phyloP scores from a whole-genome alignment of 1,284 basidiomycete species.

The Neolentinus lepideus region DNA sequence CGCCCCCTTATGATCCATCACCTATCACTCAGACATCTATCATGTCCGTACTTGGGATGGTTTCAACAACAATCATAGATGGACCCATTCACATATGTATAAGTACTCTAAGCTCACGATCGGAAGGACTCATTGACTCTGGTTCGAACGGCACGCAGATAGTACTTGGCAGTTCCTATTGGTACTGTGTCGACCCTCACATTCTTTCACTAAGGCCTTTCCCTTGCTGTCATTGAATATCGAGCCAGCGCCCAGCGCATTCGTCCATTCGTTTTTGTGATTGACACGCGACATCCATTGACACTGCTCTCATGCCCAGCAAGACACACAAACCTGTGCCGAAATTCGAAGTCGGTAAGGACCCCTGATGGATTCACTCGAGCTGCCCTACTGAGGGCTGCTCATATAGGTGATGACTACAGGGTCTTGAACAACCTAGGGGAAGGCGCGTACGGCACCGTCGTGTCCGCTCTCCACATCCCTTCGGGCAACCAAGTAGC shows the following conservation, averaged over 20 bases:
- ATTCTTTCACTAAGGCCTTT: neutral
- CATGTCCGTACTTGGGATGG: neutral
- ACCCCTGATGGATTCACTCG: conserved; percentile 1
- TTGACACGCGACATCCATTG: neutral
- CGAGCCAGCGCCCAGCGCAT: too few relatives aligned
- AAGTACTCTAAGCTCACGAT: neutral
- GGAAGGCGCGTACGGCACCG: conserved; percentile 75
- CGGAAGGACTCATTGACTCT: neutral
- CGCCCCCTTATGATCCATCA: neutral
- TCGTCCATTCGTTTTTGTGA: neutral
- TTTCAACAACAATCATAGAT: neutral
- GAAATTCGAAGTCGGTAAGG: conserved; percentile 60
- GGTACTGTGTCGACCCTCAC: too few relatives aligned
- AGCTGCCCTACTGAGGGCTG: conserved; percentile 4
- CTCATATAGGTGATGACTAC: conserved; percentile 60
- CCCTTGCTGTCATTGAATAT: neutral
- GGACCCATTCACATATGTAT: neutral
- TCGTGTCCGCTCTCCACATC: conserved; percentile 60
- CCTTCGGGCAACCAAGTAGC: conserved; percentile 63
- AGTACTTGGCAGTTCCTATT: too few relatives aligned
- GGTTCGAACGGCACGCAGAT: too few relatives aligned
- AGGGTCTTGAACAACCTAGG: conserved; percentile 67
- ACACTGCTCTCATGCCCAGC: neutral
- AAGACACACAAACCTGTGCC: conserved; percentile 37
- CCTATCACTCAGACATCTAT: neutral